phyloP scores from a whole-genome alignment of 306 rosid genomes.

The Gynostemma pentaphyllum region DNA sequence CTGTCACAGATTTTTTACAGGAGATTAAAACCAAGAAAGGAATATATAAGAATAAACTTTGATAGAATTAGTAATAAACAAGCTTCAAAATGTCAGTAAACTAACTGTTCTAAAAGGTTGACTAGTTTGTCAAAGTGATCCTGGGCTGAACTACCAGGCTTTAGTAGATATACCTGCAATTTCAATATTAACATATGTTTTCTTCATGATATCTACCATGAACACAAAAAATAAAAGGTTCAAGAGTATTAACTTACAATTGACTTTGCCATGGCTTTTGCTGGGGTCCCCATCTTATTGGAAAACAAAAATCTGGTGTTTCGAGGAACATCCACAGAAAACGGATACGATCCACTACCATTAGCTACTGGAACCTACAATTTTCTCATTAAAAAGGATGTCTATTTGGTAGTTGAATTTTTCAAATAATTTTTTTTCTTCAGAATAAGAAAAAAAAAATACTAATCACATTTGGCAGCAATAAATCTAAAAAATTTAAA shows the following conservation, averaged over 20 bases:
- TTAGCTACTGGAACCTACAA: slow-evolving; percentile 93
- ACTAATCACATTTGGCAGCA: background rate
- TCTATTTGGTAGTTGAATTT: background rate
- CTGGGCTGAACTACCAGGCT: slow-evolving; percentile 59
- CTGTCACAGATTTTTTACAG: slow-evolving; percentile 20
- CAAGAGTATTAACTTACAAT: slow-evolving; percentile 45
- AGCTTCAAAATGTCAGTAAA: slow-evolving; percentile 32
- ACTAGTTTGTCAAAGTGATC: slow-evolving; percentile 83
- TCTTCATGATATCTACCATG: background rate
- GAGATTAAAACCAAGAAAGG: slow-evolving; percentile 15
- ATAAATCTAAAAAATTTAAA: background rate
- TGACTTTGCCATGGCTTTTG: slow-evolving; percentile 87
- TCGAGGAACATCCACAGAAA: slow-evolving; percentile 85
- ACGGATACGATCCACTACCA: slow-evolving; percentile 94
- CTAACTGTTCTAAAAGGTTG: slow-evolving; percentile 98
- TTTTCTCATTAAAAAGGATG: slow-evolving; percentile 17
- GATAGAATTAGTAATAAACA: slow-evolving; percentile 11
- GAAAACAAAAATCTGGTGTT: slow-evolving; percentile 92
- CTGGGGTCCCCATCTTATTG: slow-evolving; percentile 70
- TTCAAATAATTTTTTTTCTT: background rate
- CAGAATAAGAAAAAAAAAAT: background rate
- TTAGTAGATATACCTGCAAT: slow-evolving; percentile 76
- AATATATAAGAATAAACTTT: slow-evolving; percentile 9
- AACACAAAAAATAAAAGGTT: background rate
- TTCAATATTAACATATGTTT: slow-evolving; percentile 14